These are phyloP conservation scores for Lonicera japonica DNA, from an alignment of 129 eudicot genomes.

Conservation along the genomic window DNA sequence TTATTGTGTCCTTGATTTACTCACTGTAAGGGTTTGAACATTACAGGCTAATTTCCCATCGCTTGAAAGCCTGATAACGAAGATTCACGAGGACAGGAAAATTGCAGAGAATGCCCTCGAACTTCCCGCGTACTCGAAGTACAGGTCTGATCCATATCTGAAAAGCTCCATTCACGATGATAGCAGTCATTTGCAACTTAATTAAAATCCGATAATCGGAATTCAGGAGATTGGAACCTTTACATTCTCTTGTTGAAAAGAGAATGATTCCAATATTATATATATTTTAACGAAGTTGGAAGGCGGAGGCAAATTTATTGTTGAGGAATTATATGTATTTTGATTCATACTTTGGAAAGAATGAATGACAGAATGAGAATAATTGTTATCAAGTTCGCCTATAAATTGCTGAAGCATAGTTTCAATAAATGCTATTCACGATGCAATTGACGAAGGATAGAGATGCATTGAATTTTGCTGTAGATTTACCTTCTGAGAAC, in stretches of 20 bases:
- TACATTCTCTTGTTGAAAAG: no score
- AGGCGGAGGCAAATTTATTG: not conserved
- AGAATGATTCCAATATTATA: no score
- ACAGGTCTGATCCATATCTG: conserved; percentile 60
- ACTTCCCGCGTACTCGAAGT: conserved; percentile 65
- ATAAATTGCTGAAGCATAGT: no score
- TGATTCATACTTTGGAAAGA: not conserved
- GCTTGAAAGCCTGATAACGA: conserved; percentile 72
- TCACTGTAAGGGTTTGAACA: conserved; percentile 10
- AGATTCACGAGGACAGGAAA: conserved; percentile 74
- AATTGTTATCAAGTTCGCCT: no score
- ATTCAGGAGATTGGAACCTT: no score
- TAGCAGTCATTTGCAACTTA: conserved; percentile 18
- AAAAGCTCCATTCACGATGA: conserved; percentile 23
- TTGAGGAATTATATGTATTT: not conserved
- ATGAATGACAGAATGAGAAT: not conserved
- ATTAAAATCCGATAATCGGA: no score
- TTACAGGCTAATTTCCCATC: conserved; percentile 80
- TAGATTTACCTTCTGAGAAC: no score
- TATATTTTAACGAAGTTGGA: not conserved
- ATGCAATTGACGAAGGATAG: no score
- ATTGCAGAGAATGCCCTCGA: conserved; percentile 81
- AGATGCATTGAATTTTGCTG: no score
- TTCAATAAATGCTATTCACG: no score
- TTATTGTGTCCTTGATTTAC: not conserved